Conservation (phyloP, 768 basidiomycete genomes). For the Amanita exitialis region DNA sequence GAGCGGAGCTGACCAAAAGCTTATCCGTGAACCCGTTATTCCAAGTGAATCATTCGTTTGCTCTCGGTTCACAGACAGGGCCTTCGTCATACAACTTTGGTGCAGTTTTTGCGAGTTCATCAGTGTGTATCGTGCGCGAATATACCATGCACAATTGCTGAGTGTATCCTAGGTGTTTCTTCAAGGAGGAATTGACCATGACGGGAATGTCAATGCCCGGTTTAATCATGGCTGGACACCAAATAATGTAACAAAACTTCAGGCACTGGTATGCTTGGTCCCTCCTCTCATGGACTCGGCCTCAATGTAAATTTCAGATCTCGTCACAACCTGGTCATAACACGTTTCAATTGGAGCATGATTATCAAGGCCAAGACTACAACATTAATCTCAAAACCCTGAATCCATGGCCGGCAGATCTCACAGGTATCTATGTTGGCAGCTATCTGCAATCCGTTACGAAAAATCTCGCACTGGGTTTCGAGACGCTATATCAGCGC, state of each 20-base stretch:
- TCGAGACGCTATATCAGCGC: slow-evolving; percentile 79
- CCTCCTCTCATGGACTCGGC: not conserved
- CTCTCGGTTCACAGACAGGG: slow-evolving; percentile 75
- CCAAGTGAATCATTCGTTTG: slow-evolving; percentile 96
- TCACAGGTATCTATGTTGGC: slow-evolving; percentile 86
- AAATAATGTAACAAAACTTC: slow-evolving; percentile 71
- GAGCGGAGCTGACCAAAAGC: slow-evolving; percentile 92
- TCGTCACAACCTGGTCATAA: slow-evolving; percentile 71
- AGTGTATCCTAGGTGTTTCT: slow-evolving; percentile 58
- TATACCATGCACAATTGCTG: slow-evolving; percentile 14
- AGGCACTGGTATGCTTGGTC: slow-evolving; percentile 60
- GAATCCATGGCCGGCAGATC: slow-evolving; percentile 83
- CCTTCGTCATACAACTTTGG: slow-evolving; percentile 92
- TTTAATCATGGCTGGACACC: slow-evolving; percentile 85
- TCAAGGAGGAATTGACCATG: slow-evolving; percentile 91
- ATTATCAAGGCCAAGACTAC: slow-evolving; percentile 84
- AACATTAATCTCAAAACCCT: slow-evolving; percentile 78
- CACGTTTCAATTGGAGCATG: slow-evolving; percentile 92
- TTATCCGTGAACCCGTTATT: slow-evolving; percentile 92
- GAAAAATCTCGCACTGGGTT: slow-evolving; percentile 80
- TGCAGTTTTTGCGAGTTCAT: slow-evolving; percentile 80
- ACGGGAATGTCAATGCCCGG: slow-evolving; percentile 82
- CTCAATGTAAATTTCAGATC: slow-evolving; percentile 39
- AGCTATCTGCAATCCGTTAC: slow-evolving; percentile 91
- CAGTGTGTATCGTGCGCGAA: slow-evolving; percentile 31